Evolutionary conservation across 2,329 filamentous ascomycete genomes (phyloP), one percentile per base, ranked within the genome.

Genomic region (Talaromyces pinophilus): DNA sequence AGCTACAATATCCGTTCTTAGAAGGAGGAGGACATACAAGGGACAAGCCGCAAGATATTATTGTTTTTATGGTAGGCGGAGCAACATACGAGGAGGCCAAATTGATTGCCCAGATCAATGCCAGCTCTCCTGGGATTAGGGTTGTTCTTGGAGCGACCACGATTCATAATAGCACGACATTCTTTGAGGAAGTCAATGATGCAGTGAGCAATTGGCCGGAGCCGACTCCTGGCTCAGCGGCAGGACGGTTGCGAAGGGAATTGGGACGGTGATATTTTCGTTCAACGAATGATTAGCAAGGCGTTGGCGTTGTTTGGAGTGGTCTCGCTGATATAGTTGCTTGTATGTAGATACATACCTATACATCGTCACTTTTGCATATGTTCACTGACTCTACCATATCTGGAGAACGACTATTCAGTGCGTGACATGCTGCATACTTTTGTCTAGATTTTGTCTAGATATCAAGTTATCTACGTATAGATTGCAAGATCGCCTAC

Each of bases 21-120:
- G 95, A 98, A 71, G 92, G 92, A 6, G 90, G 91, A 17, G 91
- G 91, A 1, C 88, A 91, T 13, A 97, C 93, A 11, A 87, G 90
- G 69, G 96, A 99, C 75, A 98, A 98, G 77, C 95, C 95, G 3
- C 95, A 99, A 77, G 96, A 99, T 76, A 91, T 99, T 48, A 87
- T 99, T 52, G 87, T 99, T 7, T 99, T 99, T 75, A 93, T 99
- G 74, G 85, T 97, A 28, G 95, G 95, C 5, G 95, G 95, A 2
- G 89, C 90, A 19, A 99, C 95, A 0, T 99, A 97, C 74, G 95
- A 99, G 78, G 95, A 99, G 78, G 93, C 95, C 5, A 97, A 97
- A 82, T 93, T 92, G 85, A 88, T 98, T 46, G 92, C 95, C n/a
- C 89, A 93, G 71, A 89, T 99, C 67, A 99, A 99, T 80, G 93